Evolutionary conservation across 129 eudicot genomes (phyloP).

Genomic region (Helianthus tuberosus): DNA sequence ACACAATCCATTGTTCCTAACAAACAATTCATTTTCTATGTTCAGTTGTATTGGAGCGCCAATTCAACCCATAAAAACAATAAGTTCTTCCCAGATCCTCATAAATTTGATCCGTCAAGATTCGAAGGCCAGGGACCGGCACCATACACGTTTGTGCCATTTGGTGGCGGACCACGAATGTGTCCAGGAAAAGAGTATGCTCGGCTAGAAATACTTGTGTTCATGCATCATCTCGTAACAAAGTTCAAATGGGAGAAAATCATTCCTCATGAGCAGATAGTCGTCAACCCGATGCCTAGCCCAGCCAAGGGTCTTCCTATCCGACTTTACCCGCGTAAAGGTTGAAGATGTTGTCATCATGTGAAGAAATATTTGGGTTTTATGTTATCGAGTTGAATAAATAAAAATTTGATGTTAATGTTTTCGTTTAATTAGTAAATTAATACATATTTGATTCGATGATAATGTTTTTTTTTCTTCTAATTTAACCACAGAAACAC

Average conservation of each 20-base stretch:
- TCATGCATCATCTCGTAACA: constrained; percentile 45
- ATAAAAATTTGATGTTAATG: too few species aligned
- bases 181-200: constrained; percentile 74
- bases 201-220: constrained; percentile 38
- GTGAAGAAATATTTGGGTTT: not conserved
- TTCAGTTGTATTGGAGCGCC: constrained; percentile 65
- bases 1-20: not conserved
- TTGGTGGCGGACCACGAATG: constrained; percentile 70
- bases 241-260: constrained; percentile 45
- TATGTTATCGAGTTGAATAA: not conserved
- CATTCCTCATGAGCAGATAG: constrained; percentile 35
- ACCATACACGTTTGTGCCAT: constrained; percentile 67
- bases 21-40: not conserved
- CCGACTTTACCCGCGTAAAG: constrained; percentile 37
- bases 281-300: constrained; percentile 32
- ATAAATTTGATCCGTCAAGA: constrained; percentile 55
- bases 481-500: not conserved
- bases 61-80: constrained; percentile 58
- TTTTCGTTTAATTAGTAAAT: too few species aligned
- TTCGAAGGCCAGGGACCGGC: constrained; percentile 53
- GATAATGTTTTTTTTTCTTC: not conserved
- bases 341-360: not conserved
- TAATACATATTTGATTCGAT: not conserved
- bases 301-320: constrained; percentile 48
- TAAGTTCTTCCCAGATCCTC: constrained; percentile 50